Evolutionary conservation across 768 basidiomycete genomes (phyloP), one percentile per base, ranked within the genome.

Genomic region (Saitozyma sp.): DNA sequence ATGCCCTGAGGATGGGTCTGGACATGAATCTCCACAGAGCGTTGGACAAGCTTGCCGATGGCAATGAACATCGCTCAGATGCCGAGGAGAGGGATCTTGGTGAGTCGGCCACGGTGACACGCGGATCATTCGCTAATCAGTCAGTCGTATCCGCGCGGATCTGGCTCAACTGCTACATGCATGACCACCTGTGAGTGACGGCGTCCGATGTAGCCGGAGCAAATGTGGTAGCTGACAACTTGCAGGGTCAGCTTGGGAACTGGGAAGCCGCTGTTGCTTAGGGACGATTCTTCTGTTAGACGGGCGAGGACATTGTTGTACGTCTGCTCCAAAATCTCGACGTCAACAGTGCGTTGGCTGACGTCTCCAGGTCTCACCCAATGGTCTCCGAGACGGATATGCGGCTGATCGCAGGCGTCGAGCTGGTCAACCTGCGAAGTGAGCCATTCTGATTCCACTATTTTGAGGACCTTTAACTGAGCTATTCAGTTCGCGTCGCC

Each of bases 121-220:
- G 58, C 20, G 39, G 46, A 41, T 46, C 46, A 43, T 3, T n/a
- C 7, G 37, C 19, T 58, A 37, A 64, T 60, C 17, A 52, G 9
- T 3, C 39, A 63, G 59, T 95, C 51, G 88, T 95, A 8, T 93
- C 92, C 63, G 91, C 92, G 2, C 85, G 93, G 55, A 92, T 94
- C 64, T 96, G 92, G 92, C 82, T 94, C 62, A 93, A 92, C 76
- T 84, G 95, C 49, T 95, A 94, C 77, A 92, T 92, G 90, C 92
- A 95, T 72, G 93, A 95, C 81, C 92, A 93, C 81, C 90, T 93
- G 91, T 91, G 71, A 65, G 88, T 83, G 9, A 39, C 48, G 17
- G 3, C 29, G 37, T 9, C n/a, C n/a, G n/a, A 16, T 37, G 10
- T 16, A 53, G 52, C 64, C 53, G 52, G 29, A 29, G 29, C 29